Percentiles rank a stretch among this genome's conserved stretches.
phyloP scores from a whole-genome alignment of 2,329 filamentous ascomycete genomes.

The Aspergillus sp. region DNA sequence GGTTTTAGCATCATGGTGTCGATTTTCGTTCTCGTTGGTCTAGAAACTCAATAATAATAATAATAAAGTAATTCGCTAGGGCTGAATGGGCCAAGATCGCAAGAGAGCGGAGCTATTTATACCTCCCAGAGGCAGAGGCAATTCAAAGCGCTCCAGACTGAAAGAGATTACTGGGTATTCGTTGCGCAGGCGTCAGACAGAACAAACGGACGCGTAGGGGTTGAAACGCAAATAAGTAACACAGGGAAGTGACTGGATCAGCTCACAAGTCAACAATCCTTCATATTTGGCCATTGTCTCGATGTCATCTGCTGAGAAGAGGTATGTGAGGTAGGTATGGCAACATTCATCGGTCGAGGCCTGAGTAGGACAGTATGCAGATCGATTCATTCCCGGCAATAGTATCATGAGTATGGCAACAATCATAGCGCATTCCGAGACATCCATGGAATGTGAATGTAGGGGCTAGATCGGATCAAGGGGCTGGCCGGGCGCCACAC shows the following conservation, averaged over 20 bases:
- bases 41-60: not conserved
- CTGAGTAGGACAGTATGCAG: not conserved
- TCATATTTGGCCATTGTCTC: not conserved
- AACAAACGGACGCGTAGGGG: not conserved
- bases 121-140: not conserved
- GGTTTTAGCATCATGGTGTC: conserved; percentile 26
- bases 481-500: no score
- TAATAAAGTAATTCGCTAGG: not conserved
- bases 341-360: not conserved
- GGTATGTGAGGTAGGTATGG: not conserved
- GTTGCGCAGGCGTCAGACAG: not conserved
- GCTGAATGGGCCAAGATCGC: not conserved
- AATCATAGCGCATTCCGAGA: not conserved
- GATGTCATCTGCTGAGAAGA: not conserved
- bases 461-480: not conserved
- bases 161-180: not conserved
- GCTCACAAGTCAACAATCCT: not conserved
- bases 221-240: not conserved
- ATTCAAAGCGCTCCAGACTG: not conserved
- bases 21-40: not conserved
- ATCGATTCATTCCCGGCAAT: not conserved
- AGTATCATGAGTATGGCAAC: not conserved
- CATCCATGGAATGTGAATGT: not conserved
- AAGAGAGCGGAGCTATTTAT: not conserved
- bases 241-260: not conserved